Base-by-base conservation (phyloP, 108 stramenopile genomes). In the Pseudonitzschia pungens region DNA sequence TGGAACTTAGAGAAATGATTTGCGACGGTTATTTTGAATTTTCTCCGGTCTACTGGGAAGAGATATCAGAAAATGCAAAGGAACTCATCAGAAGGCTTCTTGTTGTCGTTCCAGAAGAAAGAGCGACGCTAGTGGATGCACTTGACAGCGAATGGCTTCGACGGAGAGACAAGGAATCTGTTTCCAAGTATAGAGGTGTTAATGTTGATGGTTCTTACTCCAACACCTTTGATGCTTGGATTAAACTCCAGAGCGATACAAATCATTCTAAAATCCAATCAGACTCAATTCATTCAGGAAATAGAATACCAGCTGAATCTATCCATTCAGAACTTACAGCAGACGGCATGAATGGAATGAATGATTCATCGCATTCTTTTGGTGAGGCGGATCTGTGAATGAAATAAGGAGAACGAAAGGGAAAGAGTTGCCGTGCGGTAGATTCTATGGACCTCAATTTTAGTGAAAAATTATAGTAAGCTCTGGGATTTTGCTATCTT, bases 31-130 rank as follows among this genome's bases (percentile, higher is more conserved):
- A 78, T 24, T 69, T 70, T 40, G 65, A 76, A 22, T 87, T 85
- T 59, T 76, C 81, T 36, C 21, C 68, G 14, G 73, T 74, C 32
- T 80, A 76, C 58, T 90, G 86, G 86, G 48, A 41, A 26, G 29
- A 67, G 14, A 64, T 91, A 65, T 82, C 86, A 0, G 66, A 63
- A 36, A 84, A 77, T 29, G 74, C 86, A 57, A 88, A 87, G 73
- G 69, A 81, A 64, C 73, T 93, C 33, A 82, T 93, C 43, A 29
- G 16, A 53, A 70, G 70, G 29, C 74, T 90, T 20, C 57, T 93
- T n/a, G 73, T 52, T 24, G 70, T 81, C 27, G 66, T 89, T 60
- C 83, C 86, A 18, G 57, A 73, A 15, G 29, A 71, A 8, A 28
- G 83, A 55, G 62, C 72, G 18, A 77, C 76, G 3, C 42, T 76